phyloP scores from a whole-genome alignment of 495 filamentous ascomycete genomes.

The Hyaloscypha variabilis region DNA sequence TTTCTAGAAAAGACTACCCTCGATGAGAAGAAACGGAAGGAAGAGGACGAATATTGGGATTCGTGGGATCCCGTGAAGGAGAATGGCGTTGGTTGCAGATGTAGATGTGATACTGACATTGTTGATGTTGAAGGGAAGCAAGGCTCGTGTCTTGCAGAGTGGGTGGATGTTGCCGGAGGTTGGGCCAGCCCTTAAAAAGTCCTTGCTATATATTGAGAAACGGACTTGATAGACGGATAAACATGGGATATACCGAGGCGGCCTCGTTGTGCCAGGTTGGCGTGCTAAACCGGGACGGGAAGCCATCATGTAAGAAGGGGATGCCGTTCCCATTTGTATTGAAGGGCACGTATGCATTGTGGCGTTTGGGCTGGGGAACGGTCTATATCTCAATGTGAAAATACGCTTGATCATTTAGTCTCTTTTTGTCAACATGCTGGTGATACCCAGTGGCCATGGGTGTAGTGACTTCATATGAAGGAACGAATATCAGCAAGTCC shows the following conservation, averaged over 20 bases:
- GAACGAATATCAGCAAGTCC: background rate
- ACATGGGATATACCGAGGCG: background rate
- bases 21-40: slow-evolving; percentile 83
- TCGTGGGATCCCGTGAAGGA: slow-evolving; percentile 83
- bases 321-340: slow-evolving; percentile 15
- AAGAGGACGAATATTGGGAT: slow-evolving; percentile 98
- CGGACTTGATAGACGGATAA: slow-evolving; percentile 4
- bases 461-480: background rate
- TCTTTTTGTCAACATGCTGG: background rate
- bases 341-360: slow-evolving; percentile 23
- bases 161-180: slow-evolving; percentile 96
- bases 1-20: slow-evolving; percentile 83
- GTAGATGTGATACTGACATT: slow-evolving; percentile 98
- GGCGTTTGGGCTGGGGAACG: slow-evolving; percentile 22
- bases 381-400: slow-evolving; percentile 26
- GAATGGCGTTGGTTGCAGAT: slow-evolving; percentile 96
- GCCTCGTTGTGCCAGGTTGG: slow-evolving; percentile 8
- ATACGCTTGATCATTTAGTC: slow-evolving; percentile 20
- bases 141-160: slow-evolving; percentile 92
- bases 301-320: slow-evolving; percentile 14
- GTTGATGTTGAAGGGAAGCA: slow-evolving; percentile 96
- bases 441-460: background rate
- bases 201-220: background rate
- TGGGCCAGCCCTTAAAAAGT: slow-evolving; percentile 66
- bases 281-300: background rate